Evolutionary conservation across 345 rosid genomes (phyloP).

Genomic region (Brassica rapa): DNA sequence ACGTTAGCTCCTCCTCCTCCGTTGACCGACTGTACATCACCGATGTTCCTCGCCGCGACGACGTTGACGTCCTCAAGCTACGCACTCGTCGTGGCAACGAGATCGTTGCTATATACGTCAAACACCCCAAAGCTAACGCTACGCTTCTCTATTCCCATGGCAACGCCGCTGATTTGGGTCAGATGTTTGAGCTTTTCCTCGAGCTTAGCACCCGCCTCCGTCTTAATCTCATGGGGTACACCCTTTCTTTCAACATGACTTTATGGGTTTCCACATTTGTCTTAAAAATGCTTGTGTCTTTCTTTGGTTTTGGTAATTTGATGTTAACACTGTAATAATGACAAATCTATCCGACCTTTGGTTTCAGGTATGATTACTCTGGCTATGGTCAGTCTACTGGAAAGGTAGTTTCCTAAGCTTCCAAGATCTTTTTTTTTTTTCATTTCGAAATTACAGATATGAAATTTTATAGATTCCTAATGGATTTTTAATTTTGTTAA

Average conservation of each 20-base stretch:
- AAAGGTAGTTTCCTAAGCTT: constrained; percentile 57
- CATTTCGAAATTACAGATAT: background rate
- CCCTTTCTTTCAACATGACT: background rate
- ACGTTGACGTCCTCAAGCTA: constrained; percentile 74
- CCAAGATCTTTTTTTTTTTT: background rate
- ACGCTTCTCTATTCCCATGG: constrained; percentile 96
- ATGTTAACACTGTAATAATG: background rate
- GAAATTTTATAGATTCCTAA: background rate
- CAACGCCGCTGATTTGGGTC: constrained; percentile 96
- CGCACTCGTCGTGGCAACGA: constrained; percentile 88
- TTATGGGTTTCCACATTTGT: background rate
- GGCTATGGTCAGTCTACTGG: constrained; percentile 97
- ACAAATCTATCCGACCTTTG: background rate
- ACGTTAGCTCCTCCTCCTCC: constrained; percentile 38
- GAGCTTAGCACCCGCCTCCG: constrained; percentile 89
- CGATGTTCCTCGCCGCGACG: constrained; percentile 66
- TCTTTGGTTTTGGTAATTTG: background rate
- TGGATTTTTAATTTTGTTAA: constrained; percentile 17
- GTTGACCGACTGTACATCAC: constrained; percentile 53
- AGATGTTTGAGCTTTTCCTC: constrained; percentile 91
- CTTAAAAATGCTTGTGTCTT: background rate
- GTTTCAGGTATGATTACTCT: constrained; percentile 84
- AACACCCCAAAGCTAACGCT: constrained; percentile 77
- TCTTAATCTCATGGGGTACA: constrained; percentile 87
- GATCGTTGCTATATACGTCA: constrained; percentile 75